Evolutionary conservation across 352 stramenopile genomes (phyloP), one percentile per base, ranked within the genome.

Genomic region (Phytophthora boehmeriae): DNA sequence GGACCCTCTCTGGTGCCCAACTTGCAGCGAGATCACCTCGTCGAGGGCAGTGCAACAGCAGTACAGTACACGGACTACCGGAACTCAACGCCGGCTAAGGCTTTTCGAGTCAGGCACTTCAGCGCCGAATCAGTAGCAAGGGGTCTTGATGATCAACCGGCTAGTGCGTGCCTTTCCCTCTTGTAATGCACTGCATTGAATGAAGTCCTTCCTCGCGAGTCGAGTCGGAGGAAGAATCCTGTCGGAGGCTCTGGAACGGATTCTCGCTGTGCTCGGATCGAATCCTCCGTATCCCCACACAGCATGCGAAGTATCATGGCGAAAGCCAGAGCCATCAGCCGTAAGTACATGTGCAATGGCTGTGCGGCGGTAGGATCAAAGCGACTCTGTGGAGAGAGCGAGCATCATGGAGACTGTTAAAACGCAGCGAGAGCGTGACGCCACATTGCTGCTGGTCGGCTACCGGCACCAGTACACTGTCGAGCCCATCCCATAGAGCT

Each of bases 1-100:
- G 58, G 25, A 49, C 58, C 8, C 52, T 67, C 59, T 61, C 41
- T 68, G 52, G 52, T 22, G 45, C 39, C 9, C 39, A 53, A 45
- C 38, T 56, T 58, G 56, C 56, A 52, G 39, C 16, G 14, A 8
- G n/a, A 22, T 5, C 13, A 17, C 38, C 38, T 44, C 38, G 38
- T 44, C 8, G 38, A 44, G 38, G 38, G 22, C 38, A 44, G 38
- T 11, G 13, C n/a, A 11, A 22, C 16, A 5, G 34, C 34, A 41
- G 10, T 41, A 17, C n/a, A n/a, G n/a, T n/a, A n/a, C n/a, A n/a
- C 34, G 10, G 34, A 4, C 34, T 41, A 19, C 34, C 25, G 25
- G 6, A 41, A 41, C 14, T 13, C 34, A 38, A 38, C 8, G 32
- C 34, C 34, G 34, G 10, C 9, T 5, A 41, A 41, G 4, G 16